These are phyloP conservation scores for Phoma sp. DNA, from an alignment of 2,329 filamentous ascomycete genomes.

Conservation along the genomic window DNA sequence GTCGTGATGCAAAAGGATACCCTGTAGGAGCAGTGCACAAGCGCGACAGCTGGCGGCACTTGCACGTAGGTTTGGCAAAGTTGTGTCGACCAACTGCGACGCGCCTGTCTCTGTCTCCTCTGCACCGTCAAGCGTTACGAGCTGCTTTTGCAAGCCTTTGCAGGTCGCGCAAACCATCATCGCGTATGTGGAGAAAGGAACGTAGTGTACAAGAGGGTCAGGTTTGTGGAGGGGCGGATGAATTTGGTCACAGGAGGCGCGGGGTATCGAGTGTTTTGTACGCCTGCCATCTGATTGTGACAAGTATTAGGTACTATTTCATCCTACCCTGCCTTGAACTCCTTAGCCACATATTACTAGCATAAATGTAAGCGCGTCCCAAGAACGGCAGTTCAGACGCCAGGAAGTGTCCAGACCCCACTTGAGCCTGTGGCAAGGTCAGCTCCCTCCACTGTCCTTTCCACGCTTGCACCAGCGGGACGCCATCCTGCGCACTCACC, in stretches of 20 bases:
- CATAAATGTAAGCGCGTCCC: conserved; percentile 9
- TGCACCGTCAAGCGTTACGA: conserved; percentile 23
- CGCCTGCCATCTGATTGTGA: conserved; percentile 8
- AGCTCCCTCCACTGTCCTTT: conserved; percentile 10
- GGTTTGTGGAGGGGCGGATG: conserved; percentile 5
- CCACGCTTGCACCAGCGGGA: conserved; percentile 8
- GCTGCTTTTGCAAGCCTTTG: conserved; percentile 43
- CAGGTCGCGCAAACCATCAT: conserved; percentile 36
- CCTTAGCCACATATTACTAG: conserved; percentile 13
- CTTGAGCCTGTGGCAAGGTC: conserved; percentile 9
- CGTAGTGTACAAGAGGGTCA: not conserved
- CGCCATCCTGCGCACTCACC: conserved; percentile 8
- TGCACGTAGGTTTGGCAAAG: conserved; percentile 35
- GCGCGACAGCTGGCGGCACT: conserved; percentile 41
- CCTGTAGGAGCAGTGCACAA: conserved; percentile 44
- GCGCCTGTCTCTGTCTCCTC: conserved; percentile 23
- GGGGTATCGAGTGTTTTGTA: conserved; percentile 15
- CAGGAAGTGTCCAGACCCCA: conserved; percentile 14
- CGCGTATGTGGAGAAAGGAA: not conserved
- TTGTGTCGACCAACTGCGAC: conserved; percentile 37
- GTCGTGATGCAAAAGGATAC: conserved; percentile 42
- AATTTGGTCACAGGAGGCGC: conserved; percentile 10
- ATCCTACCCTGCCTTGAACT: conserved; percentile 8
- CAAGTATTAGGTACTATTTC: conserved; percentile 6
- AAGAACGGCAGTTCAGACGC: conserved; percentile 6